Percentiles rank a stretch among this genome's conserved stretches.
Conservation (phyloP, 106 monocot species). For the Dioscorea alata region DNA sequence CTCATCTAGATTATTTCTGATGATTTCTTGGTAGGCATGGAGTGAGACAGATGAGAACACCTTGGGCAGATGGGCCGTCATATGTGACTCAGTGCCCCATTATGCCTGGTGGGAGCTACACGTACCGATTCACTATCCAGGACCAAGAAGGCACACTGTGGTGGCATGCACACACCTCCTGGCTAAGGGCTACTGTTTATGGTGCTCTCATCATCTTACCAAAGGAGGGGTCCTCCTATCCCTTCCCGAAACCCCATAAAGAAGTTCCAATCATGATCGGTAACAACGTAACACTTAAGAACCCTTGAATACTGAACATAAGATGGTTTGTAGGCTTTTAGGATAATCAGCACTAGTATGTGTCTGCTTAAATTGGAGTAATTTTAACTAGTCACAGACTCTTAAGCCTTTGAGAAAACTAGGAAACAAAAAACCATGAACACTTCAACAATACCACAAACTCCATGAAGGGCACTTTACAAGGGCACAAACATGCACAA, state of each 20-base stretch:
- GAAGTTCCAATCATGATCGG: slow-evolving; percentile 51
- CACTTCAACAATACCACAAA: too few relatives aligned
- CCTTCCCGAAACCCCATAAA: slow-evolving; percentile 39
- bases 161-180: slow-evolving; percentile 62
- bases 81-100: slow-evolving; percentile 66
- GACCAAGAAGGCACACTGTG: slow-evolving; percentile 55
- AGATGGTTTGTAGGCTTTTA: too few relatives aligned
- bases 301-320: too few relatives aligned
- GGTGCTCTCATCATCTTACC: slow-evolving; percentile 57
- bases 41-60: slow-evolving; percentile 37
- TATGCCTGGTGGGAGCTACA: slow-evolving; percentile 47
- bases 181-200: slow-evolving; percentile 58
- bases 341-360: too few relatives aligned
- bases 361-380: too few relatives aligned
- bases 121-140: slow-evolving; percentile 44
- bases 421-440: too few relatives aligned
- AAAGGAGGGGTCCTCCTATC: slow-evolving; percentile 23
- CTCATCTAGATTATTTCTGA: neutral
- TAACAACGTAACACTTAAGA: neutral
- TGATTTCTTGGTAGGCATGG: slow-evolving; percentile 39
- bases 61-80: slow-evolving; percentile 59
- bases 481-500: too few relatives aligned
- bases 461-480: too few relatives aligned
- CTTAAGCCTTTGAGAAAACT: too few relatives aligned
- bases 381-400: too few relatives aligned